Evolutionary conservation across 768 basidiomycete genomes (phyloP).

Genomic region (Austroboletus festivus): DNA sequence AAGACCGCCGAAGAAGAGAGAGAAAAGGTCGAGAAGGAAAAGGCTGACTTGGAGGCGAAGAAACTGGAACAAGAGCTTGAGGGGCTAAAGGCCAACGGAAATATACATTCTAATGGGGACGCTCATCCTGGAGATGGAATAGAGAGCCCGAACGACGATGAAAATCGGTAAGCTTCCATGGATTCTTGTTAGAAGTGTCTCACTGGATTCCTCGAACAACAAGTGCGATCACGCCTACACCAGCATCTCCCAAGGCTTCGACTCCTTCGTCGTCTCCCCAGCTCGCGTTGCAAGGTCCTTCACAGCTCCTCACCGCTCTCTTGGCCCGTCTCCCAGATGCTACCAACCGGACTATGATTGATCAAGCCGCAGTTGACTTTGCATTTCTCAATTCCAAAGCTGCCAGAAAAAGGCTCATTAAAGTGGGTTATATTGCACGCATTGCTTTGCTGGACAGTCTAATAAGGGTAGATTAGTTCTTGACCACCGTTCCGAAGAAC

Average conservation of each 20-base stretch:
- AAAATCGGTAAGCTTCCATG: slow-evolving; percentile 25
- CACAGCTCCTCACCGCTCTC: slow-evolving; percentile 86
- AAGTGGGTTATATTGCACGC: slow-evolving; percentile 56
- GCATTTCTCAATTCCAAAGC: slow-evolving; percentile 97
- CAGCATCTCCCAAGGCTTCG: slow-evolving; percentile 61
- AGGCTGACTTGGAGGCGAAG: slow-evolving; percentile 60
- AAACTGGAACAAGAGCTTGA: slow-evolving; percentile 79
- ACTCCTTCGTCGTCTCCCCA: slow-evolving; percentile 64
- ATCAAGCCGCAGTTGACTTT: slow-evolving; percentile 94
- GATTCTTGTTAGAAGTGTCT: slow-evolving; percentile 17
- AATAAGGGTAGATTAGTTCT: slow-evolving; percentile 48
- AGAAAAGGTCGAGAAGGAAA: slow-evolving; percentile 52
- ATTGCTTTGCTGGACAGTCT: slow-evolving; percentile 1
- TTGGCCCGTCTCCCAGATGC: slow-evolving; percentile 90
- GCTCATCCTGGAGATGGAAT: slow-evolving; percentile 1
- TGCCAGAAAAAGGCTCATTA: slow-evolving; percentile 85
- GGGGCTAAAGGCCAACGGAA: slow-evolving; percentile 46
- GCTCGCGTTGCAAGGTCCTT: slow-evolving; percentile 84
- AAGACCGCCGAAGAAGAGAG: slow-evolving; percentile 42
- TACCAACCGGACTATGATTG: slow-evolving; percentile 85
- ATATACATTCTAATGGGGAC: slow-evolving; percentile 19
- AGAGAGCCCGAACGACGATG: slow-evolving; percentile 27
- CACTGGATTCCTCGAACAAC: slow-evolving; percentile 44
- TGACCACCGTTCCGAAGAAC: slow-evolving; percentile 81
- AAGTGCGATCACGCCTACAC: slow-evolving; percentile 59